Percentiles rank a stretch among this genome's conserved stretches.
These are phyloP conservation scores for Pyrrhoderma lamaoense DNA, from an alignment of 1,284 basidiomycete species.

Conservation along the genomic window DNA sequence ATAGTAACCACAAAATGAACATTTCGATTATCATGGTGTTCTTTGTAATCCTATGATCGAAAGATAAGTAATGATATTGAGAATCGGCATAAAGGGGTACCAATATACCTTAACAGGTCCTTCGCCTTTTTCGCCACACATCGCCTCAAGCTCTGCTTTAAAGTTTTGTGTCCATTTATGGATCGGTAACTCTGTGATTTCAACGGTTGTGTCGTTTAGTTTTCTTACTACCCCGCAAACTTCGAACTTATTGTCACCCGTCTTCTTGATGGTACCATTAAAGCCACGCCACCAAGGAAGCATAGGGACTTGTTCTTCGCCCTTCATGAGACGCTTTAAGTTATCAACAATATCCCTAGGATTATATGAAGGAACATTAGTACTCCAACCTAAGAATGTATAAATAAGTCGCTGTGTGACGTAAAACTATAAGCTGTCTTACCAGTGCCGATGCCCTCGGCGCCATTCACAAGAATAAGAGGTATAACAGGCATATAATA, in stretches of 20 bases:
- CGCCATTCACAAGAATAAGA: slow-evolving; percentile 88
- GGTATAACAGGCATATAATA: slow-evolving; percentile 93
- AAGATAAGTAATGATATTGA: neutral
- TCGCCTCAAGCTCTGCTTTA: slow-evolving; percentile 84
- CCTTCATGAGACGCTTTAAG: slow-evolving; percentile 79
- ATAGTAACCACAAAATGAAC: slow-evolving; percentile 89
- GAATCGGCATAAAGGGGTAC: slow-evolving; percentile 10
- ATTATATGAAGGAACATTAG: slow-evolving; percentile 90
- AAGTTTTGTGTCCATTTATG: slow-evolving; percentile 93
- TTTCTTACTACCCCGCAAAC: slow-evolving; percentile 73
- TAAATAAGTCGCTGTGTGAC: neutral
- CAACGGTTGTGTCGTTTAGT: slow-evolving; percentile 81
- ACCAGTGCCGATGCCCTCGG: slow-evolving; percentile 98
- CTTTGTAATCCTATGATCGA: slow-evolving; percentile 85
- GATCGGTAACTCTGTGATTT: slow-evolving; percentile 94
- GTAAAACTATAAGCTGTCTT: slow-evolving; percentile 20
- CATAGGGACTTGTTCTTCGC: slow-evolving; percentile 83
- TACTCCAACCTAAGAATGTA: slow-evolving; percentile 78
- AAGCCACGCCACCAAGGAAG: slow-evolving; percentile 98
- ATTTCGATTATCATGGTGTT: slow-evolving; percentile 90
- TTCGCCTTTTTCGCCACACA: slow-evolving; percentile 69
- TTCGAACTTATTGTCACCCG: slow-evolving; percentile 83
- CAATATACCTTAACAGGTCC: slow-evolving; percentile 54
- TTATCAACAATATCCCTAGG: slow-evolving; percentile 88
- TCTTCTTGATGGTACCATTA: slow-evolving; percentile 78